A percentile compares a stretch with the other conserved stretches of the same genome.
These are phyloP conservation scores for Neolecta irregularis DNA, from an alignment of 1,139 yeast species.

Conservation along the genomic window DNA sequence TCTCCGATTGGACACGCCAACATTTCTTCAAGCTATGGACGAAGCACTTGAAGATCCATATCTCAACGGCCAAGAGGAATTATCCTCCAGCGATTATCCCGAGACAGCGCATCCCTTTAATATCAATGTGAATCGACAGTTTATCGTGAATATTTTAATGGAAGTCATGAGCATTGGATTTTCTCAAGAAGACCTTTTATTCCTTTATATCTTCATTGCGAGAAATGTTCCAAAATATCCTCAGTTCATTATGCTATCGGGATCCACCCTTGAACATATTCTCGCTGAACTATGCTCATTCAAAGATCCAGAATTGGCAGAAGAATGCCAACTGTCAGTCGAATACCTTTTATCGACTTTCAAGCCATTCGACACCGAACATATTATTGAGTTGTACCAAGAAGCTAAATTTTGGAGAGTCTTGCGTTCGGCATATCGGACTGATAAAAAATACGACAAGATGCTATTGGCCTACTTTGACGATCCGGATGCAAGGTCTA, in stretches of 20 bases:
- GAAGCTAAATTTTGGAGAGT: slow-evolving; percentile 43
- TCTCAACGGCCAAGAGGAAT: slow-evolving; percentile 31
- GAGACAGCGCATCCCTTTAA: slow-evolving; percentile 17
- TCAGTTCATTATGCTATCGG: slow-evolving; percentile 60
- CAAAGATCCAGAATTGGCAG: slow-evolving; percentile 24
- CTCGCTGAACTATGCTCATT: slow-evolving; percentile 38
- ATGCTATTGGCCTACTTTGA: slow-evolving; percentile 32
- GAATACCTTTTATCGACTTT: slow-evolving; percentile 50
- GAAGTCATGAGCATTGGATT: slow-evolving; percentile 29
- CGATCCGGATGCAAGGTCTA: slow-evolving; percentile 14
- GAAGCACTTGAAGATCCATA: slow-evolving; percentile 66
- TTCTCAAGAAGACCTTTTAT: slow-evolving; percentile 27
- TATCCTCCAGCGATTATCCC: too few species aligned
- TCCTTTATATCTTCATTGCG: slow-evolving; percentile 53
- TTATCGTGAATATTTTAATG: slow-evolving; percentile 48
- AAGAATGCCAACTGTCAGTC: slow-evolving; percentile 59
- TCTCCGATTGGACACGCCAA: slow-evolving; percentile 37
- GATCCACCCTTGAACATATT: slow-evolving; percentile 35
- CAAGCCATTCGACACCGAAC: slow-evolving; percentile 36
- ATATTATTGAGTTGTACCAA: slow-evolving; percentile 36
- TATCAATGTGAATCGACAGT: slow-evolving; percentile 39
- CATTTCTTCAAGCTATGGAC: slow-evolving; percentile 48
- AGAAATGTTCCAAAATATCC: slow-evolving; percentile 64
- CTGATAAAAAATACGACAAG: slow-evolving; percentile 38
- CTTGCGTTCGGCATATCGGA: slow-evolving; percentile 40